Base-by-base conservation (phyloP, 768 basidiomycete species). In the Grammothele lineata region DNA sequence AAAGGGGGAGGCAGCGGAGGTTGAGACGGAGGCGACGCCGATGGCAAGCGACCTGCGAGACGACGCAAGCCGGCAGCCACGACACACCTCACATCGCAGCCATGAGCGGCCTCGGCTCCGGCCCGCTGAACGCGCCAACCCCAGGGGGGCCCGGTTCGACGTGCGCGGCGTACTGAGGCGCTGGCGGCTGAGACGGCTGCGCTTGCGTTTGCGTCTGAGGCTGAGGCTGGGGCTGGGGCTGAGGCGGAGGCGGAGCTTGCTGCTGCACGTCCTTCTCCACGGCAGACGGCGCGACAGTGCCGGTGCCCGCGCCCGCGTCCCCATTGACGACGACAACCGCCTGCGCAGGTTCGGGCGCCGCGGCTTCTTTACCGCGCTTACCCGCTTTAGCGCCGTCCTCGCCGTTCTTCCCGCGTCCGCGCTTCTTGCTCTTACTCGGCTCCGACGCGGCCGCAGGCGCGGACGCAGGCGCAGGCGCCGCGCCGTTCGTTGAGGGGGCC, bases 361-460 rank as follows among this genome's bases (percentile, higher is more conserved):
- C n/a, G 14, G 15, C 26, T 24, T 57, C 50, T 56, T 70, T 71
- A 9, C 45, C 40, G 53, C 69, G 71, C 59, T 67, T 70, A 23
- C 50, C 18, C 43, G 64, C 68, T 6, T 60, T n/a, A n/a, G 58
- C 57, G 33, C 56, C 54, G 5, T 63, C 60, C 43, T 66, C 70
- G 34, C 58, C 59, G 5, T 50, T 51, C 36, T 64, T 62, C 21
- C 52, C 48, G n/a, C 56, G 53, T 7, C 54, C 9, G 22, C 55
- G 54, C 48, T 57, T 60, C 57, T 60, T 45, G 47, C 63, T 58
- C 52, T 68, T 71, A 39, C 57, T 62, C 17, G 60, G 50, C 19
- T 57, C 38, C 9, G 58, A n/a, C 18, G 40, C 14, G 17, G 40
- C 21, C 26, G 25, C 40, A 30, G 37, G 7, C n/a, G n/a, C 19